Base-by-base conservation (phyloP, 106 monocot species). In the Dioscorea alata region DNA sequence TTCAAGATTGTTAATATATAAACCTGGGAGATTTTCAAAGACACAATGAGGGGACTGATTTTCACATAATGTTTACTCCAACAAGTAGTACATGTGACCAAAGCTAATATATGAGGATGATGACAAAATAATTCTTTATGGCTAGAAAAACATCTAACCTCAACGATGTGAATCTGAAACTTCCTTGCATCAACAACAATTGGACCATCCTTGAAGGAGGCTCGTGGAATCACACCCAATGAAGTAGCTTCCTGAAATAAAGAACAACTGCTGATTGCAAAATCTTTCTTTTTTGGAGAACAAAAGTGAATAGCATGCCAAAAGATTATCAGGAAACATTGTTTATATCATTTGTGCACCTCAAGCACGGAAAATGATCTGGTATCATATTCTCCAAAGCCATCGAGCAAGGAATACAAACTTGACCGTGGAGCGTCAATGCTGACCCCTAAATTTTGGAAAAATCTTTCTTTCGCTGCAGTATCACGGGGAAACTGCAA, bases 361-460 rank as follows among this genome's bases (percentile, higher is more conserved):
- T 90, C 84, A 42, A 83, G 79, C 68, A 91, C 74, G 19, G 94
- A 88, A 78, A 94, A 94, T 57, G 77, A 81, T 10, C 92, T 86
- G 32, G 72, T 75, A 74, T 96, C 96, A 73, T 92, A 91, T 79
- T 92, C 89, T 63, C 86, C 92, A 84, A 92, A 96, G n/a, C 96
- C 96, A 78, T 96, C 92, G 21, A 96, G 57, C 42, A 91, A 61
- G 10, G 86, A 88, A 76, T 69, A 81, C 24, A 86, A 28, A 59
- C 86, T 89, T 68, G 84, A 75, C 34, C 60, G 78, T 73, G 84
- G 79, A 66, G 49, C 31, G 81, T 92, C 86, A 75, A 75, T 28
- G 23, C 35, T 71, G 28, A 86, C 51, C 28, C 82, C 89, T 69
- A 89, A 59, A 57, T 82, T 92, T 68, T 92, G 92, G 61, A 89